phyloP scores from a whole-genome alignment of 2,329 filamentous ascomycete species.

The Ascochyta rabiei region DNA sequence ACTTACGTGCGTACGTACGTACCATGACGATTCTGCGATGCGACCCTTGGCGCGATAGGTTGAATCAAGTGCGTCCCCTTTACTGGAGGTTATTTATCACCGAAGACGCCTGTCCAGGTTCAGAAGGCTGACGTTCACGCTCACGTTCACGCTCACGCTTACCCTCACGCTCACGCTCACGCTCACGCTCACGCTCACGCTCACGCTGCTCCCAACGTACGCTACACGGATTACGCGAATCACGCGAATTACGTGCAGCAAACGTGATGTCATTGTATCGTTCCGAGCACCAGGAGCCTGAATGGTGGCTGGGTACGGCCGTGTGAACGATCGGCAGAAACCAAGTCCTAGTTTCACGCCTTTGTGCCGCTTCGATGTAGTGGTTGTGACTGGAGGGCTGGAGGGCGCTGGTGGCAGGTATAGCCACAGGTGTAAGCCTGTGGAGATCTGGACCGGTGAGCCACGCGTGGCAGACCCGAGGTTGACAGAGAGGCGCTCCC shows the following conservation, averaged over 20 bases:
- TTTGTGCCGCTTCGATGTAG: conserved; percentile 5
- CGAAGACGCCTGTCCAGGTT: background rate
- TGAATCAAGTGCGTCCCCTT: background rate
- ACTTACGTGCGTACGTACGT: too few species aligned
- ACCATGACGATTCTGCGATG: background rate
- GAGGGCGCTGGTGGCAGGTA: background rate
- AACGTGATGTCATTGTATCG: conserved; percentile 11
- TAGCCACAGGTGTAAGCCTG: conserved; percentile 5
- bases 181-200: too few species aligned
- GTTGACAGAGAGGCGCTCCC: conserved; percentile 10
- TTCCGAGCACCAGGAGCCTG: conserved; percentile 6
- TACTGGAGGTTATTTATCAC: background rate
- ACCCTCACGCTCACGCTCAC: background rate
- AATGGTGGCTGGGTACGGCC: background rate
- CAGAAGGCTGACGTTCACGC: background rate
- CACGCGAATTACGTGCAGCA: conserved; percentile 11
- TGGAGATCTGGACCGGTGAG: conserved; percentile 11
- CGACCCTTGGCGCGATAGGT: conserved; percentile 2
- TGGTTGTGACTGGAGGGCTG: background rate
- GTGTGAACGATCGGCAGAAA: conserved; percentile 3
- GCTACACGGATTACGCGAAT: conserved; percentile 5
- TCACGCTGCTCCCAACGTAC: conserved; percentile 8
- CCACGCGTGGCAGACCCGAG: background rate
- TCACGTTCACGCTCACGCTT: too few species aligned
- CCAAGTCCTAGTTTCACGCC: conserved; percentile 2